Base-by-base conservation (phyloP, 768 basidiomycete genomes). In the Rhodocollybia butyracea region DNA sequence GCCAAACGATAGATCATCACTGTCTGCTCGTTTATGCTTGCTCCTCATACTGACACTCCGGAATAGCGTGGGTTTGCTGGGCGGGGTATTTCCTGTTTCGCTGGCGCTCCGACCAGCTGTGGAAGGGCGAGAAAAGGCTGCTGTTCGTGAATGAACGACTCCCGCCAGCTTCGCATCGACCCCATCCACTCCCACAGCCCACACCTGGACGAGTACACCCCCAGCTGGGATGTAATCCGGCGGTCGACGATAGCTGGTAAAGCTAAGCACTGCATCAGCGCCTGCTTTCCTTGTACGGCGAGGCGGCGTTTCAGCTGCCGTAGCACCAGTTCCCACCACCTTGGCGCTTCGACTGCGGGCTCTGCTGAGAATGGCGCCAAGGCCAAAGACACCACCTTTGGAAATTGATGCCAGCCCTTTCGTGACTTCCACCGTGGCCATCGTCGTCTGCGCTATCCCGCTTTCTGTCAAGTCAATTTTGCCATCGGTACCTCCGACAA, bases 341-440 rank as follows among this genome's bases (percentile, higher is more conserved):
- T 42, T 53, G 21, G 36, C 29, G 10, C 40, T 32, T 7, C 47
- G 34, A 26, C 38, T 52, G 11, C 46, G 31, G 12, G 36, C 32
- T 57, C 51, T 27, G 7, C 32, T 41, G 4, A 50, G 13, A 2
- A 47, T 7, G 12, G 21, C 15, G 1, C 43, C 43, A 31, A 36
- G 24, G 22, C 22, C 41, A 29, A 51, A 51, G 38, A 53, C 43
- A 10, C 58, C 58, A 30, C 46, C 46, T 22, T 36, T 53, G 21
- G 50, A 24, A 17, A 21, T 57, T 12, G 38, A 22, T 59, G 47
- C 74, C 3, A 83, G 65, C 5, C 89, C 89, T 34, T 77, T 76
- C 17, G 89, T 82, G 30, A 91, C 81, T 63, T 91, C 89, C 39
- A 96, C 84, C 48, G 84, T 91, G 15, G 89, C 88, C 93, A 97